Conservation (phyloP, 441 rosid genomes). For the Viola pubescens region DNA sequence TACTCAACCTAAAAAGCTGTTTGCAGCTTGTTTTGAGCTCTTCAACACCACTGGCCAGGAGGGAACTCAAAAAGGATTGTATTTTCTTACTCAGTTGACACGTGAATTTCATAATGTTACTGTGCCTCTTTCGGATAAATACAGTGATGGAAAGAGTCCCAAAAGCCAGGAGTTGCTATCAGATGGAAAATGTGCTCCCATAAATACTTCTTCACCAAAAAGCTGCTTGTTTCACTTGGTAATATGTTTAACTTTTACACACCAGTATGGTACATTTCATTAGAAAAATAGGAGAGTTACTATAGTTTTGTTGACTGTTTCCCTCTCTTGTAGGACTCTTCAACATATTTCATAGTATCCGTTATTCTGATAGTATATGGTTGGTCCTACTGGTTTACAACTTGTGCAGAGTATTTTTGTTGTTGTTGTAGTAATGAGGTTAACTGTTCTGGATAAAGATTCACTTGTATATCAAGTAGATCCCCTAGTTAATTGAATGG, state of each 20-base stretch:
- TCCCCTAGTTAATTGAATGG: background rate
- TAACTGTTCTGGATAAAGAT: background rate
- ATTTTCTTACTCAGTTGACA: constrained; percentile 55
- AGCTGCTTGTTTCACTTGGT: constrained; percentile 79
- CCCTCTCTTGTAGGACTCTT: too few species aligned
- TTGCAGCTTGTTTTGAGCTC: constrained; percentile 74
- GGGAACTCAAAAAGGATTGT: constrained; percentile 46
- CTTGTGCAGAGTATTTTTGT: too few species aligned
- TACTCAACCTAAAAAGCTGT: constrained; percentile 54
- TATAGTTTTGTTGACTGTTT: background rate
- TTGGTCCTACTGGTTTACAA: too few species aligned
- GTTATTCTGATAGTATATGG: too few species aligned
- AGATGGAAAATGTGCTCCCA: constrained; percentile 26
- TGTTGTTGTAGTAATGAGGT: too few species aligned
- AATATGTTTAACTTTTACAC: constrained; percentile 21
- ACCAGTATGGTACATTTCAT: background rate
- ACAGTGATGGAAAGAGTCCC: constrained; percentile 30
- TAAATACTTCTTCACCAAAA: constrained; percentile 29
- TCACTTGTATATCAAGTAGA: background rate
- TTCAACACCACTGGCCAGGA: constrained; percentile 42
- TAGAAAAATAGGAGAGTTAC: background rate
- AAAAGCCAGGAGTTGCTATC: constrained; percentile 23
- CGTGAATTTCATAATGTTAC: constrained; percentile 35
- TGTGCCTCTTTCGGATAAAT: constrained; percentile 22
- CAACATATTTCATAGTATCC: too few species aligned